These are phyloP conservation scores for Lentinula aciculospora DNA, from an alignment of 768 basidiomycete species.

Conservation along the genomic window DNA sequence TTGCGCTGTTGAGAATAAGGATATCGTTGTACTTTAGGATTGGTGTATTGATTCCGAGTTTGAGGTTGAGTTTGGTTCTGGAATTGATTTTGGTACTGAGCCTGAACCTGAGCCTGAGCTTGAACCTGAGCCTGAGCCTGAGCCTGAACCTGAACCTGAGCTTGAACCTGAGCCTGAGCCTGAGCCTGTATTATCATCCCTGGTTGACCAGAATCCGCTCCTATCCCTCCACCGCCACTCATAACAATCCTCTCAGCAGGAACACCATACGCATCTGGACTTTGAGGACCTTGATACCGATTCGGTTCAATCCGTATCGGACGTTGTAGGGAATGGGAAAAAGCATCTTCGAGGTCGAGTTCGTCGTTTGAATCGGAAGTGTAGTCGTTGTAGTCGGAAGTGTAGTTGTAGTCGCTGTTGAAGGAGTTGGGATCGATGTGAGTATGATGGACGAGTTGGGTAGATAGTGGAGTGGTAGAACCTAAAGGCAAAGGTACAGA, in stretches of 20 bases:
- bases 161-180: not conserved
- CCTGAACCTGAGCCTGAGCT: not conserved
- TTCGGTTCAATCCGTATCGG: not conserved
- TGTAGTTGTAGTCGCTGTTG: no score
- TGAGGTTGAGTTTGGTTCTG: not conserved
- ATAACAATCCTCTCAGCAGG: not conserved
- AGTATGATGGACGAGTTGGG: no score
- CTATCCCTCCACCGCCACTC: no score
- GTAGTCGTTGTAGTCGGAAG: no score
- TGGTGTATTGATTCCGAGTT: no score
- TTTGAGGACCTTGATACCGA: not conserved
- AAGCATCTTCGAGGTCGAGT: conserved; percentile 52
- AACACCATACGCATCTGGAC: conserved; percentile 1
- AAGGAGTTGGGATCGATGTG: no score
- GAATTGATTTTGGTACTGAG: not conserved
- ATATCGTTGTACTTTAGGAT: no score
- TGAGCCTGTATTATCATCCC: no score
- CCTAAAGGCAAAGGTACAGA: no score
- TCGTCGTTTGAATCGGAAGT: conserved; percentile 41
- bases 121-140: not conserved
- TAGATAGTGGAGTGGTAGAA: no score
- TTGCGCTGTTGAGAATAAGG: no score
- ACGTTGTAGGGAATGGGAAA: conserved; percentile 13
- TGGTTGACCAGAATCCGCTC: not conserved
- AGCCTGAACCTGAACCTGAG: no score